Evolutionary conservation across 2,329 filamentous ascomycete species (phyloP).

Genomic region (Alternaria brassicae): DNA sequence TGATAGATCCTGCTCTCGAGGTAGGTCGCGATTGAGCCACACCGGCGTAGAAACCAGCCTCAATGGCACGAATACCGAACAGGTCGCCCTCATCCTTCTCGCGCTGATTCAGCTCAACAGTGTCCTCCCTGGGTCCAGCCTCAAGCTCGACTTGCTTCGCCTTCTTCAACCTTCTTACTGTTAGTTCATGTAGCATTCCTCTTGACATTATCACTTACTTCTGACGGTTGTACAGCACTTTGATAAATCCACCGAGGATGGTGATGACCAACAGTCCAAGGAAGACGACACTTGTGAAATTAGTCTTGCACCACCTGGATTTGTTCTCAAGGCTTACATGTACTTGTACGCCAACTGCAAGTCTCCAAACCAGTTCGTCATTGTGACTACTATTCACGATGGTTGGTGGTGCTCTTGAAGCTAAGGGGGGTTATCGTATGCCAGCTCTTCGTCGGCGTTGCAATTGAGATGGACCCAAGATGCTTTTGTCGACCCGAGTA

Average conservation of each 20-base stretch:
- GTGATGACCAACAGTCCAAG: slow-evolving; percentile 39
- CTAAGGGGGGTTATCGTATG: background rate
- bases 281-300: slow-evolving; percentile 46
- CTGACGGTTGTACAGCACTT: slow-evolving; percentile 45
- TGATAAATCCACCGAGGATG: slow-evolving; percentile 44
- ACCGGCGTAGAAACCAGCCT: slow-evolving; percentile 52
- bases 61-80: slow-evolving; percentile 52
- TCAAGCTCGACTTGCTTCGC: slow-evolving; percentile 37
- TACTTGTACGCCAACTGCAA: slow-evolving; percentile 50
- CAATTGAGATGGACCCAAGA: background rate
- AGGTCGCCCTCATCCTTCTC: slow-evolving; percentile 51
- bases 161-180: slow-evolving; percentile 38
- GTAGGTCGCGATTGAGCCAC: slow-evolving; percentile 50
- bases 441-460: background rate
- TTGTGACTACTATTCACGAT: slow-evolving; percentile 4
- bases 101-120: slow-evolving; percentile 44
- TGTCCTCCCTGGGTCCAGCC: slow-evolving; percentile 40
- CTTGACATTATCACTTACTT: slow-evolving; percentile 38
- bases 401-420: background rate
- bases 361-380: slow-evolving; percentile 44
- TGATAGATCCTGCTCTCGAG: slow-evolving; percentile 45
- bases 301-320: background rate
- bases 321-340: slow-evolving; percentile 30
- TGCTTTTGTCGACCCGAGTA: background rate
- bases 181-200: slow-evolving; percentile 15